These are phyloP conservation scores for Begonia peltatifolia DNA, from an alignment of 306 rosid species.

Conservation along the genomic window DNA sequence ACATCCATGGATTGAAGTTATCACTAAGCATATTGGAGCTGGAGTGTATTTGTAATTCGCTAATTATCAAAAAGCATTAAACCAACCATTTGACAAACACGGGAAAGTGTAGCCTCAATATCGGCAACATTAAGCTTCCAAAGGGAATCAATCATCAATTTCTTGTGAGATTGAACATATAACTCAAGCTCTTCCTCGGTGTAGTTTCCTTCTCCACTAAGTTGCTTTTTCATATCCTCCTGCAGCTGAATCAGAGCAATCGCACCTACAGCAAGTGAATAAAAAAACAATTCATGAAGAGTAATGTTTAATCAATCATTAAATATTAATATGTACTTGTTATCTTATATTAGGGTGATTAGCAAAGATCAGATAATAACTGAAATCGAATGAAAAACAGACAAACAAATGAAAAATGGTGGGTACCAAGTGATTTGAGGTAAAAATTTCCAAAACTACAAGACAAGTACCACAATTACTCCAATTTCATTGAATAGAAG, in stretches of 20 bases:
- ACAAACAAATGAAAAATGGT: no score
- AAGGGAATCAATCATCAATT: constrained; percentile 84
- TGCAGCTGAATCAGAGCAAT: constrained; percentile 94
- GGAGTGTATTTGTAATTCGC: neutral
- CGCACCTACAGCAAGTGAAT: constrained; percentile 49
- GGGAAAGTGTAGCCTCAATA: constrained; percentile 95
- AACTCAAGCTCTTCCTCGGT: constrained; percentile 88
- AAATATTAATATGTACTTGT: neutral
- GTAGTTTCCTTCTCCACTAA: constrained; percentile 76
- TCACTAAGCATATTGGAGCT: constrained; percentile 2
- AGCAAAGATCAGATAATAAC: no score
- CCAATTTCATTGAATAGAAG: no score
- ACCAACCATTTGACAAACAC: constrained; percentile 88
- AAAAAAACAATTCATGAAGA: constrained; percentile 15
- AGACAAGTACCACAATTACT: no score
- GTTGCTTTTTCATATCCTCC: constrained; percentile 96
- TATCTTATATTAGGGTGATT: no score
- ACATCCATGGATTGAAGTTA: constrained; percentile 17
- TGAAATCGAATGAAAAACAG: no score
- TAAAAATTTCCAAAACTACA: no score
- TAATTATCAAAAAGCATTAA: constrained; percentile 10
- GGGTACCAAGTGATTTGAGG: no score
- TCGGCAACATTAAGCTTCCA: constrained; percentile 99
- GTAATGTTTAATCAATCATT: constrained; percentile 1
- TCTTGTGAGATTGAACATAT: constrained; percentile 77